Evolutionary conservation across 768 basidiomycete genomes (phyloP).

Genomic region (Galerina marginata): DNA sequence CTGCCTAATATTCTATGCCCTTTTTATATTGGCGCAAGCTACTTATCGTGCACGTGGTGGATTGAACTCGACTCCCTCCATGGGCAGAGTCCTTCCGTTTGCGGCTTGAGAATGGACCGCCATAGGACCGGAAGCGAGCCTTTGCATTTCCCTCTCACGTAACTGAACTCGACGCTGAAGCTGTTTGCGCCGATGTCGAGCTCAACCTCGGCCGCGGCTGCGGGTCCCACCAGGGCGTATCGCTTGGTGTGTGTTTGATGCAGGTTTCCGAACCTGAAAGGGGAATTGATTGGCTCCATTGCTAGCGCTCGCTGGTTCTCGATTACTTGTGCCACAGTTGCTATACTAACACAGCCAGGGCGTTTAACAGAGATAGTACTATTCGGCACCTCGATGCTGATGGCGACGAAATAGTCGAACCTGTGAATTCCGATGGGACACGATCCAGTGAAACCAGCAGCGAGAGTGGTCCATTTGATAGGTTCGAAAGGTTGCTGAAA

Average conservation of each 20-base stretch:
- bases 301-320: constrained; percentile 70
- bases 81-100: background rate
- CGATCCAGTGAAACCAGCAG: constrained; percentile 7
- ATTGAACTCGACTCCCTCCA: background rate
- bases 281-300: constrained; percentile 4
- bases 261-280: constrained; percentile 1
- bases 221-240: constrained; percentile 36
- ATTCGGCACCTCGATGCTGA: constrained; percentile 70
- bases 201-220: constrained; percentile 31
- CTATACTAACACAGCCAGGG: constrained; percentile 72
- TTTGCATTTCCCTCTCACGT: constrained; percentile 2
- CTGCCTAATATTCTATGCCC: too few relatives aligned
- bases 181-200: constrained; percentile 19
- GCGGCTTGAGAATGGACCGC: constrained; percentile 20
- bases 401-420: constrained; percentile 63
- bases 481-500: constrained; percentile 43
- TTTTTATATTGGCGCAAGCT: too few relatives aligned
- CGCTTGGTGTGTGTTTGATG: constrained; percentile 43
- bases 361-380: constrained; percentile 68
- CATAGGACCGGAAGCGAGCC: constrained; percentile 4
- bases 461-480: constrained; percentile 11
- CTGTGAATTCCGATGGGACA: constrained; percentile 20
- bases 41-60: too few relatives aligned
- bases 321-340: constrained; percentile 80
- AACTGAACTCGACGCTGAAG: constrained; percentile 2